Conservation (phyloP, 805 yeast species). For the Cyberlindnera petersonii region DNA sequence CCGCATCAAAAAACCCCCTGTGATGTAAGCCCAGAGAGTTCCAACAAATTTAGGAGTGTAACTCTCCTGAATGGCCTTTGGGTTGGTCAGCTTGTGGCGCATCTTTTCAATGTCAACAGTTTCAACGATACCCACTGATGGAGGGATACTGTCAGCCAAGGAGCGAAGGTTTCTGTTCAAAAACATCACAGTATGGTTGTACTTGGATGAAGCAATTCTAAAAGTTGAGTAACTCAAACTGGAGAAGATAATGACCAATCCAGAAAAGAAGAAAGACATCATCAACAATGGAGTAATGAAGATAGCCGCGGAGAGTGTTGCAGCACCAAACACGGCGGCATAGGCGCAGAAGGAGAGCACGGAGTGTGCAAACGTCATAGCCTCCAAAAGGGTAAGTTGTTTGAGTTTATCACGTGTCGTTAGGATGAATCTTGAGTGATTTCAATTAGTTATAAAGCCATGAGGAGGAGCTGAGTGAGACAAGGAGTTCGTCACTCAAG, state of each 20-base stretch:
- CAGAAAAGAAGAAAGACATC: slow-evolving; percentile 26
- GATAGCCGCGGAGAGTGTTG: slow-evolving; percentile 14
- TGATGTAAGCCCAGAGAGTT: no score
- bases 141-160: slow-evolving; percentile 28
- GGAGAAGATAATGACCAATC: slow-evolving; percentile 25
- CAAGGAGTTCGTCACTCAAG: not conserved
- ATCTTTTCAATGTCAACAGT: slow-evolving; percentile 4
- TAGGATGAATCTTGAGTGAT: no score
- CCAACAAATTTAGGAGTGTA: not conserved
- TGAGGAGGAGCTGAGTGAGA: no score
- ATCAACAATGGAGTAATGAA: slow-evolving; percentile 23
- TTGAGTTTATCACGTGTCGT: not conserved
- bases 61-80: not conserved
- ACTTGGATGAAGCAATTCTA: slow-evolving; percentile 25
- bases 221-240: slow-evolving; percentile 25
- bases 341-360: slow-evolving; percentile 19
- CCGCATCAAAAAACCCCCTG: no score
- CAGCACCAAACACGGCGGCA: slow-evolving; percentile 15
- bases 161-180: slow-evolving; percentile 25
- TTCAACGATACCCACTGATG: slow-evolving; percentile 28
- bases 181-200: slow-evolving; percentile 25
- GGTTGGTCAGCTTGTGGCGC: not conserved
- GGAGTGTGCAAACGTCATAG: slow-evolving; percentile 15
- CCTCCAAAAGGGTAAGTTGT: not conserved
- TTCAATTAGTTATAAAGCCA: not conserved